Evolutionary conservation across 495 filamentous ascomycete genomes (phyloP).

Genomic region (Penicillium lagena): DNA sequence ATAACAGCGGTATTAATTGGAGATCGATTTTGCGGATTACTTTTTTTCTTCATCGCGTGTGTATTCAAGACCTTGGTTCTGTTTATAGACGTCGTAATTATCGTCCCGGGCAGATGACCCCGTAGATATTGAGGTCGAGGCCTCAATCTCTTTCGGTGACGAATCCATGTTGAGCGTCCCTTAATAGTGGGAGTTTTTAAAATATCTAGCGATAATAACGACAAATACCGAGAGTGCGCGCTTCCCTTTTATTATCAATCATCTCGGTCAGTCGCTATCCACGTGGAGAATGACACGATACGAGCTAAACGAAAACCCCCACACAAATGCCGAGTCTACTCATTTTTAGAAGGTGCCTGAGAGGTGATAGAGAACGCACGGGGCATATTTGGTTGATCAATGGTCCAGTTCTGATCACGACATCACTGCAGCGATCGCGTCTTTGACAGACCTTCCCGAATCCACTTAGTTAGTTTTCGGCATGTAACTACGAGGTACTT

Average conservation of each 20-base stretch:
- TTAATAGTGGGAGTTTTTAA: not conserved
- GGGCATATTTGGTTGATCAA: not conserved
- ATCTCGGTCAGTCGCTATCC: not conserved
- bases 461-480: no score
- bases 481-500: no score
- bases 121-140: slow-evolving; percentile 2
- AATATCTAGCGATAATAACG: not conserved
- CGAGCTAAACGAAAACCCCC: not conserved
- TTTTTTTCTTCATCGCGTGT: slow-evolving; percentile 39
- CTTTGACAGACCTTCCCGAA: not conserved
- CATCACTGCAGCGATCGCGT: slow-evolving; percentile 6
- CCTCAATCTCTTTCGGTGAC: slow-evolving; percentile 10
- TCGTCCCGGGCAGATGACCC: slow-evolving; percentile 12
- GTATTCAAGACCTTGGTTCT: slow-evolving; percentile 24
- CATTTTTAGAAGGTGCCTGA: not conserved
- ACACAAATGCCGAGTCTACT: not conserved
- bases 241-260: not conserved
- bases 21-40: slow-evolving; percentile 51
- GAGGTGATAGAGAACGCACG: not conserved
- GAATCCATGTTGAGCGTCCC: not conserved
- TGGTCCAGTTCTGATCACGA: slow-evolving; percentile 1
- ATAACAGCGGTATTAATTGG: slow-evolving; percentile 48
- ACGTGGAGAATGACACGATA: slow-evolving; percentile 1
- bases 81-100: slow-evolving; percentile 17
- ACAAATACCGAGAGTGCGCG: not conserved